phyloP scores from a whole-genome alignment of 2,329 filamentous ascomycete species.

The Cercospora berteroae region DNA sequence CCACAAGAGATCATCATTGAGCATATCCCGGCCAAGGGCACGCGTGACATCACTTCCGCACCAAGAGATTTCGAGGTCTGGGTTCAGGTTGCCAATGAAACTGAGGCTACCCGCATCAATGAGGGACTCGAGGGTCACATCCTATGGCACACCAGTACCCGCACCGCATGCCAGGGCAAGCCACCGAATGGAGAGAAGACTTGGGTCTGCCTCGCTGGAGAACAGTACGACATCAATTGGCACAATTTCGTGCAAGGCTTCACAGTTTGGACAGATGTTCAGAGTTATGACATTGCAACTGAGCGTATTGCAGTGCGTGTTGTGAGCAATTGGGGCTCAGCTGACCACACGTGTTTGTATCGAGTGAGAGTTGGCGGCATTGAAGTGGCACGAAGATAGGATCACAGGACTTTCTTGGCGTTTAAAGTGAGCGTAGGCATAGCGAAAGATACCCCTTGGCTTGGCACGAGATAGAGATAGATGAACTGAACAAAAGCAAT shows the following conservation, averaged over 20 bases:
- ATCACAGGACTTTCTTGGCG: slow-evolving; percentile 1
- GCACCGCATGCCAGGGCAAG: slow-evolving; percentile 11
- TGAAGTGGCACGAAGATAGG: slow-evolving; percentile 7
- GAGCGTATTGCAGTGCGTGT: slow-evolving; percentile 43
- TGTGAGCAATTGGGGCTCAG: slow-evolving; percentile 44
- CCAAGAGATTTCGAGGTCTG: slow-evolving; percentile 48
- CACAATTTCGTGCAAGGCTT: slow-evolving; percentile 46
- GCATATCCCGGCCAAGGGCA: slow-evolving; percentile 44
- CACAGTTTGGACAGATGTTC: slow-evolving; percentile 34
- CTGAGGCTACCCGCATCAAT: slow-evolving; percentile 22
- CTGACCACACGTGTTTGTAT: slow-evolving; percentile 48
- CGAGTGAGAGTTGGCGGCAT: slow-evolving; percentile 46
- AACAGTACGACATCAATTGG: slow-evolving; percentile 44
- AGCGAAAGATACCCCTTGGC: slow-evolving; percentile 3
- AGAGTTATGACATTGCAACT: slow-evolving; percentile 32
- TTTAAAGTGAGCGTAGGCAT: background rate
- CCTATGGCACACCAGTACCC: slow-evolving; percentile 21
- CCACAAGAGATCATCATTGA: slow-evolving; percentile 47
- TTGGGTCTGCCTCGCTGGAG: slow-evolving; percentile 44
- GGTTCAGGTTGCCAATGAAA: slow-evolving; percentile 37
- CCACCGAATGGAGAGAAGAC: slow-evolving; percentile 23
- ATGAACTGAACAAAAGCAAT: background rate
- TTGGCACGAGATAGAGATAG: slow-evolving; percentile 5
- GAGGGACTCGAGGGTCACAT: slow-evolving; percentile 11
- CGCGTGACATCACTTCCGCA: slow-evolving; percentile 42